Evolutionary conservation across 192 early-diverging fungal genomes (phyloP), one percentile per base, ranked within the genome.

Genomic region (Coemansia javaensis): DNA sequence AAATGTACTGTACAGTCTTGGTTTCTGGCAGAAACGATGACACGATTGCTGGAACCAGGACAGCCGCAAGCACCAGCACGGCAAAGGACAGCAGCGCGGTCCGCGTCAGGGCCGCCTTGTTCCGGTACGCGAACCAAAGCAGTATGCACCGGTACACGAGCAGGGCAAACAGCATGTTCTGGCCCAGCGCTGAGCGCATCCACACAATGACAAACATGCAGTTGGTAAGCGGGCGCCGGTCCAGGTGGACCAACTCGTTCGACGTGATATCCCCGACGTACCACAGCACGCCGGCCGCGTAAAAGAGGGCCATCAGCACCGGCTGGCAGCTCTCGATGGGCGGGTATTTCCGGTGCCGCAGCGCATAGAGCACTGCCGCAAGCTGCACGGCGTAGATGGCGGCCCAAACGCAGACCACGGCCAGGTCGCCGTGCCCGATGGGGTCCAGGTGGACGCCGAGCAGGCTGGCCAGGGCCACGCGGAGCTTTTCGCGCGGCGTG

Each of bases 231-330:
- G 41, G 39, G 4, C 18, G 16, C 20, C 16, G 44, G 13, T 33
- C 12, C 14, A 38, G 37, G 18, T 69, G 66, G 1, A 69, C 25
- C 52, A 77, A 33, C 11, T 58, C 58, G 37, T 70, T 58, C 17
- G 67, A 32, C 0, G 32, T 22, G 13, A 65, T 38, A 36, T 70
- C 74, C 24, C 74, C 66, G 24, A 66, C 32, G 47, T 50, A 77
- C 54, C 59, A 70, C 12, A 66, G 16, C 1, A 65, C 18, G 8
- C 57, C 45, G 3, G 36, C 25, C 10, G 59, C 3, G n/a, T 50
- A 44, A 3, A 64, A 15, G 0, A 56, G 1, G 1, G 34, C 25
- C 37, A 63, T 41, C 0, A 57, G 11, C 1, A 32, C 4, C 6
- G 62, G 37, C 13, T 40, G 37, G 1, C 40, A 47, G 11, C 40